Evolutionary conservation across 345 rosid genomes (phyloP).

Genomic region (Populus nigra): DNA sequence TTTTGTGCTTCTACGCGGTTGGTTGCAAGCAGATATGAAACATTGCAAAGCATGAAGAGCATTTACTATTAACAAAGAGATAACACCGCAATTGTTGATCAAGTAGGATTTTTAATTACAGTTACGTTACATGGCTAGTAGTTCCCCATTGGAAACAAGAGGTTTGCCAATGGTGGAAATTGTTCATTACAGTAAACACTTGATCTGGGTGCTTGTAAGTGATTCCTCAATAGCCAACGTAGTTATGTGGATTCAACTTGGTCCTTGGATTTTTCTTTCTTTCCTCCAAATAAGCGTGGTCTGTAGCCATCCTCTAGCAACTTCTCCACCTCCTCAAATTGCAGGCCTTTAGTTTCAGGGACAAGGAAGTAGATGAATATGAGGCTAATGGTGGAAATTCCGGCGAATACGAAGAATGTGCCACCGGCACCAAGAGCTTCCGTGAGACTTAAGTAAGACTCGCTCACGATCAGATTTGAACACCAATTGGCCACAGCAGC

Average conservation of each 20-base stretch:
- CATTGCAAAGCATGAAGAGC: too few species aligned
- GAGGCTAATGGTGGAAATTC: conserved; percentile 45
- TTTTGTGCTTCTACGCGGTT: too few species aligned
- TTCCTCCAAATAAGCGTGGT: conserved; percentile 38
- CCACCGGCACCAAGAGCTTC: conserved; percentile 65
- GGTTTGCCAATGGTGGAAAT: too few species aligned
- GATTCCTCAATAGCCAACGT: too few species aligned
- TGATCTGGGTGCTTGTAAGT: too few species aligned
- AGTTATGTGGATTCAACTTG: not conserved
- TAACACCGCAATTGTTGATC: too few species aligned
- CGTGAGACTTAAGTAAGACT: conserved; percentile 62
- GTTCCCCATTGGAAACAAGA: too few species aligned
- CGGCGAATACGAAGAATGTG: conserved; percentile 70
- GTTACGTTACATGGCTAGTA: too few species aligned
- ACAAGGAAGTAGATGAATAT: conserved; percentile 59
- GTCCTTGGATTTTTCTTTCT: conserved; percentile 9
- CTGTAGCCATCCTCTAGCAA: conserved; percentile 58
- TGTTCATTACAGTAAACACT: too few species aligned
- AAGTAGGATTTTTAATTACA: too few species aligned
- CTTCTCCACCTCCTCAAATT: conserved; percentile 80
- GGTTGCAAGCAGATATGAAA: too few species aligned
- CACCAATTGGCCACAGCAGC: conserved; percentile 81
- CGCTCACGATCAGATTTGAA: conserved; percentile 70
- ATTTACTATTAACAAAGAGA: too few species aligned
- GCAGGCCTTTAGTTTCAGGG: conserved; percentile 83